Evolutionary conservation across 2,329 filamentous ascomycete genomes (phyloP).

Genomic region (Scedosporium dehoogii): DNA sequence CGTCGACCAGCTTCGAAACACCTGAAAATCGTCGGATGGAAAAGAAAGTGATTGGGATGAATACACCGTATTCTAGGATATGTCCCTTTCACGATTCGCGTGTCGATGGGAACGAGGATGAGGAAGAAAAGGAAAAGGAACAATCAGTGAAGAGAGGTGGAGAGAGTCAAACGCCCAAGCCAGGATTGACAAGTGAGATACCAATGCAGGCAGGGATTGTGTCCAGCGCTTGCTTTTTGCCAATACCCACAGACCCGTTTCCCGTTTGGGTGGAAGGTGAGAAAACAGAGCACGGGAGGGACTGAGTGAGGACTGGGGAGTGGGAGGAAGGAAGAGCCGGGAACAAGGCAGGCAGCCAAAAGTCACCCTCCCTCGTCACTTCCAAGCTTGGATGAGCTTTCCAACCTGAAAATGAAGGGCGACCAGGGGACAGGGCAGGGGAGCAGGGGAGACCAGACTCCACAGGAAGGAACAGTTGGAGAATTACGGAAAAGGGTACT

Average conservation of each 20-base stretch:
- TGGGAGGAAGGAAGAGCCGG: background rate
- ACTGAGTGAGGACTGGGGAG: too few species aligned
- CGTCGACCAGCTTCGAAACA: background rate
- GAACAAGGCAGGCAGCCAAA: background rate
- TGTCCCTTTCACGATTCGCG: slow-evolving; percentile 2
- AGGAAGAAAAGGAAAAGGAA: slow-evolving; percentile 1
- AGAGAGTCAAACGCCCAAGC: background rate
- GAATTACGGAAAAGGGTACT: background rate
- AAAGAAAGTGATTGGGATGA: background rate
- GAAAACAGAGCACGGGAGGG: background rate
- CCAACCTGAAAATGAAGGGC: background rate
- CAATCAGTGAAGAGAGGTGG: slow-evolving; percentile 1
- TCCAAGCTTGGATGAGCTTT: background rate
- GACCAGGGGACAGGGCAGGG: background rate
- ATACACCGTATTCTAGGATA: slow-evolving; percentile 6
- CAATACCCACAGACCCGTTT: background rate
- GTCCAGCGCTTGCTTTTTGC: background rate
- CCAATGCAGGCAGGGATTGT: background rate
- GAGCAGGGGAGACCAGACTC: background rate
- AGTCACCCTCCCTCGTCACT: background rate
- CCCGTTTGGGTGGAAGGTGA: background rate
- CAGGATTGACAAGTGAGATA: background rate
- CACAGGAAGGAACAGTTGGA: background rate
- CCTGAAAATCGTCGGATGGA: background rate
- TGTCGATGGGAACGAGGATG: background rate